These are phyloP conservation scores for Fraxinus anomala DNA, from an alignment of 257 asterid species.

Conservation along the genomic window DNA sequence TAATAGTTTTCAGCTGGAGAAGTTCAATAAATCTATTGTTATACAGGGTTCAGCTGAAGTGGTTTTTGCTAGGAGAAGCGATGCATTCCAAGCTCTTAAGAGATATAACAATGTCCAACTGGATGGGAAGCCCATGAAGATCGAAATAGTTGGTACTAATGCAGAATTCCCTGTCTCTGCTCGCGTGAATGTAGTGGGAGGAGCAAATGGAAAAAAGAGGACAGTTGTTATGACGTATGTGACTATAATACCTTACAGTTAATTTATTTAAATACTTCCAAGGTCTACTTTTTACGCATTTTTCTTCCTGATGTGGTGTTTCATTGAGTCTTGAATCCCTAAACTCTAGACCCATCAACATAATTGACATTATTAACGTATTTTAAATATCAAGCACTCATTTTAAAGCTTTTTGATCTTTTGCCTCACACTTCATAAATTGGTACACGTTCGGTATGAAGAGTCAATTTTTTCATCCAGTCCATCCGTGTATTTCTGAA, in stretches of 20 bases:
- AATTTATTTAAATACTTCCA: background rate
- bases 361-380: background rate
- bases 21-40: background rate
- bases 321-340: background rate
- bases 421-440: background rate
- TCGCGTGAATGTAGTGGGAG: slow-evolving; percentile 75
- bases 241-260: background rate
- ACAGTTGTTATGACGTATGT: slow-evolving; percentile 71
- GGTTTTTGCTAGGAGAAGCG: slow-evolving; percentile 70
- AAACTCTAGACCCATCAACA: background rate
- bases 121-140: slow-evolving; percentile 91
- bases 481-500: background rate
- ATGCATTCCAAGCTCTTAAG: slow-evolving; percentile 77
- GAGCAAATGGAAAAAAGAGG: slow-evolving; percentile 59
- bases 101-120: slow-evolving; percentile 79
- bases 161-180: slow-evolving; percentile 59
- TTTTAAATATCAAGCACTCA: background rate
- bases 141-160: slow-evolving; percentile 64
- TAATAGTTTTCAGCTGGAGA: background rate
- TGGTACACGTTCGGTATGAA: background rate
- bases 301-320: background rate
- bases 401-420: background rate
- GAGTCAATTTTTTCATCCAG: background rate
- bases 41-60: slow-evolving; percentile 92
- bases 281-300: background rate